Evolutionary conservation across 805 yeast species (phyloP).

Genomic region (Priceomyces melissophilus): DNA sequence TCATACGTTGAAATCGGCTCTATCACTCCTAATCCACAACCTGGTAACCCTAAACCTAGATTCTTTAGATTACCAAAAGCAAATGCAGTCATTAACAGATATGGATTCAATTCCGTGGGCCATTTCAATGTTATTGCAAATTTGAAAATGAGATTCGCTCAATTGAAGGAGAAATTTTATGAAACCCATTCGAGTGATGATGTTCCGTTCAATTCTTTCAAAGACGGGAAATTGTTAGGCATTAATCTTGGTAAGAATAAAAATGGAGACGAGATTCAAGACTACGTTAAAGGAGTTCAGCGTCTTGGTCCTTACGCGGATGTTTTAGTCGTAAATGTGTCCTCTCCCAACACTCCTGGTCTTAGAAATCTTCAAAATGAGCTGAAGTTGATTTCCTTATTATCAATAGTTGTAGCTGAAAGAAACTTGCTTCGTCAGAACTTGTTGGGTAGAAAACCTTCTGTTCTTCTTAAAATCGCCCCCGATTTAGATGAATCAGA

Average conservation of each 20-base stretch:
- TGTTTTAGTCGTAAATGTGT: constrained; percentile 84
- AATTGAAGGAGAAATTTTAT: constrained; percentile 22
- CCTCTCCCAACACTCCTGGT: constrained; percentile 96
- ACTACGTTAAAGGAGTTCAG: constrained; percentile 80
- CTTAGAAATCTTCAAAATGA: constrained; percentile 82
- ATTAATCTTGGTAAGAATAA: constrained; percentile 92
- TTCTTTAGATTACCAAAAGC: constrained; percentile 83
- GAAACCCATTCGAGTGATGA: constrained; percentile 12
- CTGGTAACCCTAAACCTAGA: constrained; percentile 92
- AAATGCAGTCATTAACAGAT: constrained; percentile 88
- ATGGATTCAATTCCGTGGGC: constrained; percentile 92
- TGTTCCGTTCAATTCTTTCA: constrained; percentile 47
- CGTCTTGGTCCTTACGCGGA: constrained; percentile 83
- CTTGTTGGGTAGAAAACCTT: constrained; percentile 54
- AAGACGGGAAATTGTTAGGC: constrained; percentile 65
- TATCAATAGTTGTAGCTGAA: constrained; percentile 63
- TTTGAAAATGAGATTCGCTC: constrained; percentile 61
- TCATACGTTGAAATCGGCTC: constrained; percentile 92
- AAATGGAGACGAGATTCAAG: constrained; percentile 83
- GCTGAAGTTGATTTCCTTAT: constrained; percentile 62
- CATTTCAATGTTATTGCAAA: constrained; percentile 69
- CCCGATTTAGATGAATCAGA: constrained; percentile 87
- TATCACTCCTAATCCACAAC: constrained; percentile 88
- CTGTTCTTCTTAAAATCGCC: constrained; percentile 86
- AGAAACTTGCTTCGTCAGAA: constrained; percentile 45